Conservation (phyloP, 2,329 filamentous ascomycete genomes). For the Cordyceps cicadae region DNA sequence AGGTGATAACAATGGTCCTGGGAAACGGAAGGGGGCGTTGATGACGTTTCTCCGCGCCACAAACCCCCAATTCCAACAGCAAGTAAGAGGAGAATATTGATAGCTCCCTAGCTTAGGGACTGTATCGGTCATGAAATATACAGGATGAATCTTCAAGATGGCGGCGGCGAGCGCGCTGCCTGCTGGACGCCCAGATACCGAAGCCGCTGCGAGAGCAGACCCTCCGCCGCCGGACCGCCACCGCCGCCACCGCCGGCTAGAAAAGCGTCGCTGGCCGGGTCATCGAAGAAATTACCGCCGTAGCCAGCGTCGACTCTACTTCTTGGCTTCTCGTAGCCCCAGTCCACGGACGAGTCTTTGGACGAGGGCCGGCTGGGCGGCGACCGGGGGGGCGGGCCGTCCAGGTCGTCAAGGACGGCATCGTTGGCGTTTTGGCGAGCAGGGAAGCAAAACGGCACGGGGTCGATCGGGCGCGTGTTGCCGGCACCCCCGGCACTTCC, state of each 20-base stretch:
- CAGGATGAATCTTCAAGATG: neutral
- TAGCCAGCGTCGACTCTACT: conserved; percentile 59
- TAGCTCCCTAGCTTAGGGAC: neutral
- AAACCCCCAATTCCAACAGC: neutral
- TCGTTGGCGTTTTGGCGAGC: conserved; percentile 21
- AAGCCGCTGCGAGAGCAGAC: conserved; percentile 61
- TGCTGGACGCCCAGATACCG: conserved; percentile 49
- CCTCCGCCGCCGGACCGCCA: conserved; percentile 37
- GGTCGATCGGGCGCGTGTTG: conserved; percentile 34
- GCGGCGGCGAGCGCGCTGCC: neutral
- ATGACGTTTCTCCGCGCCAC: too few relatives aligned
- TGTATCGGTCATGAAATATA: neutral
- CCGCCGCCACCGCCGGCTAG: conserved; percentile 20
- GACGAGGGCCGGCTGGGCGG: conserved; percentile 24
- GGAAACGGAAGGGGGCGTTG: neutral
- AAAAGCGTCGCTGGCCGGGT: neutral
- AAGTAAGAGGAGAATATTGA: too few relatives aligned
- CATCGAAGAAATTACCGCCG: conserved; percentile 45
- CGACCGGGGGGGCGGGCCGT: neutral
- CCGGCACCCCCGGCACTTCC: conserved; percentile 18
- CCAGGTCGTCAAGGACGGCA: conserved; percentile 13
- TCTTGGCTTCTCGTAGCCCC: conserved; percentile 57
- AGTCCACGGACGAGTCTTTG: conserved; percentile 26
- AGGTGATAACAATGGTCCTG: neutral
- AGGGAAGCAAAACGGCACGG: conserved; percentile 42